Evolutionary conservation across 2,329 filamentous ascomycete genomes (phyloP).

Genomic region (Amesomyces nigricolor): DNA sequence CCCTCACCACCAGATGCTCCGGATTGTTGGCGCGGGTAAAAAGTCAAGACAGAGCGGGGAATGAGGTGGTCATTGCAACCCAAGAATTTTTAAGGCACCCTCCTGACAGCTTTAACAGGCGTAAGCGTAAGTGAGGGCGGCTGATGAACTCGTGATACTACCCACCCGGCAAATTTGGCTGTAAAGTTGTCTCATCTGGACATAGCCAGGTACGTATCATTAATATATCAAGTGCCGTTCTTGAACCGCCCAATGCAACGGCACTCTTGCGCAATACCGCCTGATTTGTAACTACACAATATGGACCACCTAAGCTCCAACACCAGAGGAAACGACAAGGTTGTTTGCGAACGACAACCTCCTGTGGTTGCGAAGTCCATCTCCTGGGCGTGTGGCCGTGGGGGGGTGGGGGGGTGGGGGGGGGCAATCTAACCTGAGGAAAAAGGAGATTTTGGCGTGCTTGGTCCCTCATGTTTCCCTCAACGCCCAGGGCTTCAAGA

Average conservation of each 20-base stretch:
- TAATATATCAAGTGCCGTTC: background rate
- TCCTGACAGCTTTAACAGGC: constrained; percentile 7
- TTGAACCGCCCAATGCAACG: background rate
- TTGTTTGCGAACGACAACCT: background rate
- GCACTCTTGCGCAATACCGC: constrained; percentile 13
- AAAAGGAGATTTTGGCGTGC: no score
- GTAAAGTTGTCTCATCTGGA: no score
- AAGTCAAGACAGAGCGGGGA: background rate
- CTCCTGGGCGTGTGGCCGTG: no score
- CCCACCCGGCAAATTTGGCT: background rate
- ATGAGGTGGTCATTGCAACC: constrained; percentile 21
- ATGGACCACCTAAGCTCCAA: constrained; percentile 9
- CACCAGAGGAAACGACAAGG: constrained; percentile 20
- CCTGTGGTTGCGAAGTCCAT: background rate
- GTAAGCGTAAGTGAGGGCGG: constrained; percentile 19
- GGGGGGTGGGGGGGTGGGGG: no score
- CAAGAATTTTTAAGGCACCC: constrained; percentile 8
- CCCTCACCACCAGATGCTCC: background rate
- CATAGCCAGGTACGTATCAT: no score
- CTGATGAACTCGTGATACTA: constrained; percentile 18
- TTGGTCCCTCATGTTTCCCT: no score
- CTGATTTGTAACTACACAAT: background rate
- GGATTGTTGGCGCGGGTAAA: background rate
- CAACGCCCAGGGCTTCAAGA: no score
- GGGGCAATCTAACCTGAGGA: no score